phyloP scores from a whole-genome alignment of 805 yeast species.

The Clavispora carvajalis region DNA sequence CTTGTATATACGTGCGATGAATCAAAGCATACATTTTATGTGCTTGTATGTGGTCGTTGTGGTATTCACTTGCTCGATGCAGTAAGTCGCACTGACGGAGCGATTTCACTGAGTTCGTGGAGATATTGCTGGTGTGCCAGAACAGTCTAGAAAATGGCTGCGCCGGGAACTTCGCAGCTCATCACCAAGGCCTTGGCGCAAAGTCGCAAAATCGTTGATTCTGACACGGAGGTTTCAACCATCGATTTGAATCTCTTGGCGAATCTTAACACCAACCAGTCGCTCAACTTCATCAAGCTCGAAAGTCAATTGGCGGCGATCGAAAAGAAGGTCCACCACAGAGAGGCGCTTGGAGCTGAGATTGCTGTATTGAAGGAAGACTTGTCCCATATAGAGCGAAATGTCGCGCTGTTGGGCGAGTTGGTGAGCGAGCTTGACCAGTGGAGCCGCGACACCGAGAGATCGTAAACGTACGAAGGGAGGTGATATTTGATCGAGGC shows the following conservation, averaged over 20 bases:
- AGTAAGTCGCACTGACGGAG: too few species aligned
- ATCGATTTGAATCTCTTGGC: conserved; percentile 46
- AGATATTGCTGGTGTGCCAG: too few species aligned
- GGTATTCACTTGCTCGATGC: too few species aligned
- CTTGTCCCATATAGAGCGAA: conserved; percentile 25
- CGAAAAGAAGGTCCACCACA: conserved; percentile 35
- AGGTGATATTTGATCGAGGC: too few species aligned
- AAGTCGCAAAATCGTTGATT: conserved; percentile 29
- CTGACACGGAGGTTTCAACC: conserved; percentile 38
- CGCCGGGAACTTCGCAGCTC: background rate
- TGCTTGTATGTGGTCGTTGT: too few species aligned
- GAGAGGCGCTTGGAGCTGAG: conserved; percentile 22
- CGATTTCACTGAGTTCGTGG: too few species aligned
- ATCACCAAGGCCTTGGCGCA: conserved; percentile 22
- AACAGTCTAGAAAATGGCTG: too few species aligned
- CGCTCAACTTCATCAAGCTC: conserved; percentile 44
- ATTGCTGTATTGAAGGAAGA: conserved; percentile 17
- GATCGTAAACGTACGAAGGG: too few species aligned
- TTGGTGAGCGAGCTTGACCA: conserved; percentile 55
- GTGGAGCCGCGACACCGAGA: conserved; percentile 35
- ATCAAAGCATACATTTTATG: too few species aligned
- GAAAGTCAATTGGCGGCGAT: conserved; percentile 37
- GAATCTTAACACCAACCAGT: conserved; percentile 54
- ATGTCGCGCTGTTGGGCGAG: conserved; percentile 38
- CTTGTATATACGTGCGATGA: conserved; percentile 2